Evolutionary conservation across 2,329 filamentous ascomycete species (phyloP).

Genomic region (Diaporthe humulicola): DNA sequence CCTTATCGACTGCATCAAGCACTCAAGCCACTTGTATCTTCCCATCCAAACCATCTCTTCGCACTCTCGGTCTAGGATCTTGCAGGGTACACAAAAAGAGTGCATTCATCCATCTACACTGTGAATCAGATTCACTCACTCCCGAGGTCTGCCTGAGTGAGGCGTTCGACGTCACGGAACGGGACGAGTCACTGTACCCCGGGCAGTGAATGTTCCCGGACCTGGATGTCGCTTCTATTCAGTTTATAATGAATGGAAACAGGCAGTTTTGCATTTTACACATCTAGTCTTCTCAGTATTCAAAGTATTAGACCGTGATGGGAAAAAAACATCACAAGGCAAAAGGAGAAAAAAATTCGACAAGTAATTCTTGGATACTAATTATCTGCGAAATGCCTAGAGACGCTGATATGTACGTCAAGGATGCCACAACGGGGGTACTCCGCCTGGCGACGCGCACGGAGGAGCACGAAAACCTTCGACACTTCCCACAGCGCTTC

Average conservation of each 20-base stretch:
- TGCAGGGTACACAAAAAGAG: background rate
- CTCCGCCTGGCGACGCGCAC: conserved; percentile 14
- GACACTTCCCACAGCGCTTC: background rate
- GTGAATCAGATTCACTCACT: background rate
- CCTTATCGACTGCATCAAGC: background rate
- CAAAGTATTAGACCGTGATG: background rate
- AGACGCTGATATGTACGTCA: conserved; percentile 3
- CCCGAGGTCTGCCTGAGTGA: background rate
- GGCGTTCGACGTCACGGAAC: background rate
- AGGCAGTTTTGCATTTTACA: too few relatives aligned
- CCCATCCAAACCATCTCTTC: background rate
- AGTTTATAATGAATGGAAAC: background rate
- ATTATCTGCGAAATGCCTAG: background rate
- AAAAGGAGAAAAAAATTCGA: background rate
- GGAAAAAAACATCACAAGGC: background rate
- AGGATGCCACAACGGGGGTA: background rate
- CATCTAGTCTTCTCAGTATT: too few relatives aligned
- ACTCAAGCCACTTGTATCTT: background rate
- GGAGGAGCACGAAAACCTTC: background rate
- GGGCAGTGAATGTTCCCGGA: background rate
- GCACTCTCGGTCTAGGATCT: background rate
- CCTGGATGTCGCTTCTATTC: background rate
- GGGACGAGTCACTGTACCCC: background rate
- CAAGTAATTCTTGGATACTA: background rate
- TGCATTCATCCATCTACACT: background rate